These are phyloP conservation scores for Knufia fluminis DNA, from an alignment of 2,329 filamentous ascomycete species.

Conservation along the genomic window DNA sequence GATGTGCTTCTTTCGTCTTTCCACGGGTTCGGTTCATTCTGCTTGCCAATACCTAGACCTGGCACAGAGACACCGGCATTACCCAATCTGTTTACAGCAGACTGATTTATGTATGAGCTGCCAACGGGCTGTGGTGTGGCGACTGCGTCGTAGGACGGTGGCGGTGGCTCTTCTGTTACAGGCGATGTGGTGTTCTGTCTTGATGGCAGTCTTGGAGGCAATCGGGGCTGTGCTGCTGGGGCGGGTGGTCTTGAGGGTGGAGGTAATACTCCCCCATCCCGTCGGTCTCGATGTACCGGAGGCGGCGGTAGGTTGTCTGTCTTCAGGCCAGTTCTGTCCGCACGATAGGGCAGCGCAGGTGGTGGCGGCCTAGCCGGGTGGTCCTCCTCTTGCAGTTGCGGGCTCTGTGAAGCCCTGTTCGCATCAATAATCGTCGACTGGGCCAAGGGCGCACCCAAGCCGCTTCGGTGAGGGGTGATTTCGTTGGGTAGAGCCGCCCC, in stretches of 20 bases:
- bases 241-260: conserved; percentile 14
- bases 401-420: conserved; percentile 25
- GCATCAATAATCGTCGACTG: conserved; percentile 30
- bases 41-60: conserved; percentile 59
- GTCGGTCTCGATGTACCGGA: conserved; percentile 43
- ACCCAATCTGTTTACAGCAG: conserved; percentile 57
- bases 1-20: conserved; percentile 26
- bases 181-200: conserved; percentile 44
- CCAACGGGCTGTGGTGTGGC: conserved; percentile 25
- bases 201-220: conserved; percentile 64
- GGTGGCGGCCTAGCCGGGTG: conserved; percentile 33
- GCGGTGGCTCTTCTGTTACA: conserved; percentile 33
- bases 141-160: conserved; percentile 39
- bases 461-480: conserved; percentile 35
- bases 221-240: conserved; percentile 41
- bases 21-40: conserved; percentile 18
- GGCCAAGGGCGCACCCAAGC: conserved; percentile 36
- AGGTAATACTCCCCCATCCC: conserved; percentile 23
- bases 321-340: conserved; percentile 61
- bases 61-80: conserved; percentile 71
- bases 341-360: conserved; percentile 57
- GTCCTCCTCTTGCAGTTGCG: conserved; percentile 25
- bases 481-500: conserved; percentile 36
- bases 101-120: conserved; percentile 43
- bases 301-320: conserved; percentile 63